Base-by-base conservation (phyloP, 1,284 basidiomycete species). In the Austroboletus niveus region DNA sequence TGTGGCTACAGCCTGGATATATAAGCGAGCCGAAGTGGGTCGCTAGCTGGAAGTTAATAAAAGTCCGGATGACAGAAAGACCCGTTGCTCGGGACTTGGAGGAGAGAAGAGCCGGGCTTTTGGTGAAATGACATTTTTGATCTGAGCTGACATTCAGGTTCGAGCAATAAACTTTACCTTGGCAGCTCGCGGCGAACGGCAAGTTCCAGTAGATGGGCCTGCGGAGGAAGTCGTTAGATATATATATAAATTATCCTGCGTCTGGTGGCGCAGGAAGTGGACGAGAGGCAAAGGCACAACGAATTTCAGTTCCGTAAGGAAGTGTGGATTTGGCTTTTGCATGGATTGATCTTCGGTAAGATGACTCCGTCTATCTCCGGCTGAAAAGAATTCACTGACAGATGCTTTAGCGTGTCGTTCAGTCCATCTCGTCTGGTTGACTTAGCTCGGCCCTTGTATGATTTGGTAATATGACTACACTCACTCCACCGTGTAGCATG, bases 321-420 rank as follows among this genome's bases (percentile, higher is more conserved):
- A 36, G 52, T 53, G 51, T 63, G 48, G 54, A 57, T 70, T 69
- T 71, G 65, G 50, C 64, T 69, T 67, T 70, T 67, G 47, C 41
- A 60, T 66, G 49, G 50, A 57, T 52, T 69, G 68, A 69, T 70
- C 68, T 53, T 70, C 64, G 60, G 57, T 56, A 30, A 53, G 53
- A 66, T 60, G 52, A 51, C 41, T 65, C 67, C 65, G 69, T 57
- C 42, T 50, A 67, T 68, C 66, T 70, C 65, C 65, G 69, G 52
- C 27, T 49, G 47, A 54, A 53, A 54, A 30, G 47, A 47, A 55
- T 52, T 53, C 27, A 47, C 45, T 44, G 50, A 44, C 57, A 64
- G 60, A 50, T 53, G 15, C 54, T 49, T 49, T 45, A 45, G 47
- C 47, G 44, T 36, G 57, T 57, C 15, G 47, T 39, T 36, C 38